Evolutionary conservation across 208 protist genomes (phyloP).

Genomic region (Phytomonas sp.): DNA sequence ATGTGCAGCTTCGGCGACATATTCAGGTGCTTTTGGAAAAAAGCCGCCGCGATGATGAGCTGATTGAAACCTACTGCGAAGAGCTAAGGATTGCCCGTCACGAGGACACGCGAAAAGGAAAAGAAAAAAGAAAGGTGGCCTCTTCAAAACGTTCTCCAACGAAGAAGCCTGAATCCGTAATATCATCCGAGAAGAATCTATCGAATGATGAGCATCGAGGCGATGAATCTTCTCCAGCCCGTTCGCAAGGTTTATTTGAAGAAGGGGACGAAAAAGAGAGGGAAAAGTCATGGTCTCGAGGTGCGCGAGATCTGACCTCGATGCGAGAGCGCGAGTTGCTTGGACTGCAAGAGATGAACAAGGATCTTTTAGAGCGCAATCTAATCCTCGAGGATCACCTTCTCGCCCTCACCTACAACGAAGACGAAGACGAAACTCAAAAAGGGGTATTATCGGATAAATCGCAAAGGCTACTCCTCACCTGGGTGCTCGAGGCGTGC

Average conservation of each 20-base stretch:
- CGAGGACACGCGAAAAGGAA: conserved; percentile 14
- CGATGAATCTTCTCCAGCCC: background rate
- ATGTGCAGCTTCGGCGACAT: conserved; percentile 44
- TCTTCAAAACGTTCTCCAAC: background rate
- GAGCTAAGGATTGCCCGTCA: conserved; percentile 33
- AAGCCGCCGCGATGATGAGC: conserved; percentile 55
- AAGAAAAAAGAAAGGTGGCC: background rate
- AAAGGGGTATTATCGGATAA: too few relatives aligned
- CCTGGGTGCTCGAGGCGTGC: background rate
- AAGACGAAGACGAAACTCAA: too few relatives aligned
- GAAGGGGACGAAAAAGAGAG: too few relatives aligned
- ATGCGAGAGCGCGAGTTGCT: too few relatives aligned
- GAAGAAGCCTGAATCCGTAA: background rate
- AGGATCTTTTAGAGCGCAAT: too few relatives aligned
- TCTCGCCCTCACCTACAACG: too few relatives aligned
- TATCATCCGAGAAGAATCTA: background rate
- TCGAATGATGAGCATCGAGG: background rate
- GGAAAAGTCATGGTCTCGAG: too few relatives aligned
- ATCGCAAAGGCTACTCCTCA: too few relatives aligned
- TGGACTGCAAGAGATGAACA: too few relatives aligned
- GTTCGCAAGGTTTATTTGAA: too few relatives aligned
- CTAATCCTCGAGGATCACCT: too few relatives aligned
- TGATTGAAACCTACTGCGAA: conserved; percentile 59
- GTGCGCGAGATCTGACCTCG: too few relatives aligned
- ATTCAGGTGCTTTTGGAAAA: conserved; percentile 58